Evolutionary conservation across 2,329 filamentous ascomycete genomes (phyloP), one percentile per base, ranked within the genome.

Genomic region (Chaetomium strumarium): DNA sequence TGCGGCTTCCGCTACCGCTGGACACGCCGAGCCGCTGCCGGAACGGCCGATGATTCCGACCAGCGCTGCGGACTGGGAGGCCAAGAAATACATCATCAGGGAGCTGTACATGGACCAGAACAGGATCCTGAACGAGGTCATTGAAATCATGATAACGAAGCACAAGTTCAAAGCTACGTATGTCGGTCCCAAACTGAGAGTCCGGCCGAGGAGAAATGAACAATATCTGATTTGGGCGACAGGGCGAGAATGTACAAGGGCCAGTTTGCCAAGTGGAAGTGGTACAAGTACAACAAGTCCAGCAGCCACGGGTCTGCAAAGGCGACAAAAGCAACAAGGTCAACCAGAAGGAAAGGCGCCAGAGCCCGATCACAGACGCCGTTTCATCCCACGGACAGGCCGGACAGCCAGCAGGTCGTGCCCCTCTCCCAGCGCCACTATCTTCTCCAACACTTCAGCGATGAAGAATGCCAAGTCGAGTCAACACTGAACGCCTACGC

Each of bases 241-340:
- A 64, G 62, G 7, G 61, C 60, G 12, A 52, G 61, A 33, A 64
- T 64, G 62, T 64, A 64, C 61, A 64, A 63, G 41, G 59, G 61
- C 11, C 61, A 63, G 49, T 64, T 64, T 37, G 49, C 57, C 9
- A 64, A 64, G 24, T 64, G 62, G 62, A 54, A 51, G 30, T 64
- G 62, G 62, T 55, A 52, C 36, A 64, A 64, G 41, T 64, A 64
- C 59, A 63, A 62, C 47, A 63, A 63, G 11, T 51, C 57, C 0
- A 52, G 56, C 44, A 57, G 49, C 11, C 30, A 29, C 12, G 47
- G 39, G 11, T 20, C 51, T 3, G 29, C 33, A 12, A 60, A 55
- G 13, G 16, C 56, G 7, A 33, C 49, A 12, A 51, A 40, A 10
- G 52, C 49, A 13, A 49, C 46, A 13, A 47, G 46, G 20, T 33